Conservation (phyloP, 2,329 filamentous ascomycete genomes). For the Phoma herbarum region DNA sequence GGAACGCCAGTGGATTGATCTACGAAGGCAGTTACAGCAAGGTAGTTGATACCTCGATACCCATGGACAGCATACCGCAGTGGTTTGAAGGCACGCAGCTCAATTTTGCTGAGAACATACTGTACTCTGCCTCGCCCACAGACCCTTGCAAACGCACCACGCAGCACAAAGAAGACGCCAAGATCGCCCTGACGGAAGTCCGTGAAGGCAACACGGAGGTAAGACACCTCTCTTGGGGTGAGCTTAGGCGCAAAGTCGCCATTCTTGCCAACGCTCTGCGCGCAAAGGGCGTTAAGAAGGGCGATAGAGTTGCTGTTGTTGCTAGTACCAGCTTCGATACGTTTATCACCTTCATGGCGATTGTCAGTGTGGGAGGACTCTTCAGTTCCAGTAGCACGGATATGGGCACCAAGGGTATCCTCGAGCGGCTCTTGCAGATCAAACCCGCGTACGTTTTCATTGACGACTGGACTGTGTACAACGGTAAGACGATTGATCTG, state of each 20-base stretch:
- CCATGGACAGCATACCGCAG: slow-evolving; percentile 74
- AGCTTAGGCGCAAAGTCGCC: slow-evolving; percentile 68
- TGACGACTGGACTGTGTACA: slow-evolving; percentile 82
- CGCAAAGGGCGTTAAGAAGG: slow-evolving; percentile 70
- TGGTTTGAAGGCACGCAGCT: slow-evolving; percentile 80
- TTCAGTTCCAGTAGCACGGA: slow-evolving; percentile 83
- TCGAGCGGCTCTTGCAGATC: slow-evolving; percentile 79
- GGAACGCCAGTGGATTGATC: slow-evolving; percentile 40
- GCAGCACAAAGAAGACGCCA: slow-evolving; percentile 72
- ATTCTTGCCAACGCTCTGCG: slow-evolving; percentile 72
- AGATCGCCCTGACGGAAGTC: slow-evolving; percentile 76
- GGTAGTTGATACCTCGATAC: slow-evolving; percentile 72
- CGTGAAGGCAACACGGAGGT: slow-evolving; percentile 69
- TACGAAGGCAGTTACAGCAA: slow-evolving; percentile 42
- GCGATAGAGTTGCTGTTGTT: slow-evolving; percentile 79
- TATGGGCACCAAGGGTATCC: slow-evolving; percentile 80
- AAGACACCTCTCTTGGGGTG: slow-evolving; percentile 69
- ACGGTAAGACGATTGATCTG: slow-evolving; percentile 77
- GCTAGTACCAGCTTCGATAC: slow-evolving; percentile 80
- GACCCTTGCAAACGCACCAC: slow-evolving; percentile 60
- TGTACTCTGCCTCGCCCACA: slow-evolving; percentile 65
- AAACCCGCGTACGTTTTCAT: slow-evolving; percentile 83
- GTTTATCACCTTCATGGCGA: slow-evolving; percentile 73
- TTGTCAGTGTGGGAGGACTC: slow-evolving; percentile 74
- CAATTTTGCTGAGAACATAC: slow-evolving; percentile 83